Conservation (phyloP, 495 filamentous ascomycete genomes). For the Aspergillus avenaceus region DNA sequence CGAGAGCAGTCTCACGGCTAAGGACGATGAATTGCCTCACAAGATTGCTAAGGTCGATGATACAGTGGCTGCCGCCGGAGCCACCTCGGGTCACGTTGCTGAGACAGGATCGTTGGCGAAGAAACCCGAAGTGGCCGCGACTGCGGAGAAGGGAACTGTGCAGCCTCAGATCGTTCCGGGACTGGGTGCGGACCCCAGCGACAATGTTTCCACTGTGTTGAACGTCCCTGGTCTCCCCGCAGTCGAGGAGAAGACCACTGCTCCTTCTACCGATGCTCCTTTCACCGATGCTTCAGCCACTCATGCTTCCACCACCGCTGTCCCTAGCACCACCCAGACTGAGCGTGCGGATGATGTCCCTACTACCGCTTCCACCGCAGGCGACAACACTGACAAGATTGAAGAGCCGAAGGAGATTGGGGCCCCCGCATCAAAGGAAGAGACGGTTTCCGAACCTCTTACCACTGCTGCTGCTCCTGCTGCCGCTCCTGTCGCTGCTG, state of each 20-base stretch:
- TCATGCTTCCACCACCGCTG: not conserved
- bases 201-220: slow-evolving; percentile 9
- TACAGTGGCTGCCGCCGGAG: not conserved
- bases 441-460: not conserved
- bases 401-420: not conserved
- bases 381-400: not conserved
- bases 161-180: slow-evolving; percentile 20
- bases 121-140: not conserved
- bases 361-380: slow-evolving; percentile 2
- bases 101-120: slow-evolving; percentile 1
- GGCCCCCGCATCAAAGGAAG: not conserved
- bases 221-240: slow-evolving; percentile 16
- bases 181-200: slow-evolving; percentile 15
- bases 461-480: not conserved
- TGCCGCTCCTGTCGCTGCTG: not conserved
- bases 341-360: not conserved
- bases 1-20: slow-evolving; percentile 16
- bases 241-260: slow-evolving; percentile 2
- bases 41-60: slow-evolving; percentile 25
- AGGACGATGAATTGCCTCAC: slow-evolving; percentile 21
- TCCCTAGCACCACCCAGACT: not conserved
- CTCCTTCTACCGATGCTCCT: not conserved
- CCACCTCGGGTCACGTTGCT: not conserved
- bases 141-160: slow-evolving; percentile 3
- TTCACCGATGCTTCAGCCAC: too few species aligned